Conservation (phyloP, 2,329 filamentous ascomycete genomes). For the Beauveria brongniartii region DNA sequence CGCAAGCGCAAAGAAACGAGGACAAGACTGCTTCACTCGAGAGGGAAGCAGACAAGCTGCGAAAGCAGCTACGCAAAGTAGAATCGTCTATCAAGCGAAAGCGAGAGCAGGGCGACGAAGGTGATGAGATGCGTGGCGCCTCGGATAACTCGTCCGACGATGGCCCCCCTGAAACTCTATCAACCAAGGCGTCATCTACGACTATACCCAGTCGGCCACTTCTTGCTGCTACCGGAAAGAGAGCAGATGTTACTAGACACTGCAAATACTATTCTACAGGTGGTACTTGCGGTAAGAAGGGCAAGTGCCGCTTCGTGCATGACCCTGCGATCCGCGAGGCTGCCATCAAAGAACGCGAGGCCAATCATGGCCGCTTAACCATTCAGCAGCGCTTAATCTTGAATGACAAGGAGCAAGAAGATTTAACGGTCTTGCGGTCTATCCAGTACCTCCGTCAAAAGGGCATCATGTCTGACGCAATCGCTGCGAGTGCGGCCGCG, state of each 20-base stretch:
- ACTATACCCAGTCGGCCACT: conserved; percentile 23
- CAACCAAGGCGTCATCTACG: conserved; percentile 26
- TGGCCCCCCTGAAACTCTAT: conserved; percentile 50
- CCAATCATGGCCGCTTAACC: conserved; percentile 57
- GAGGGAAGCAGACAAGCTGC: conserved; percentile 53
- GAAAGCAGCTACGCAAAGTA: conserved; percentile 59
- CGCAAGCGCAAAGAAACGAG: conserved; percentile 37
- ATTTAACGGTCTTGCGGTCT: conserved; percentile 56
- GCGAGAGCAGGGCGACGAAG: conserved; percentile 58
- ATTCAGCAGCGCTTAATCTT: conserved; percentile 57
- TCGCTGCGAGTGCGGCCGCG: conserved; percentile 2
- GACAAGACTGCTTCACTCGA: conserved; percentile 56
- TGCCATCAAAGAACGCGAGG: conserved; percentile 54
- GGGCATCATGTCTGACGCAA: conserved; percentile 36
- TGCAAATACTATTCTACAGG: conserved; percentile 66
- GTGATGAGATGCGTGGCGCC: conserved; percentile 54
- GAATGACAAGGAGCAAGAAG: conserved; percentile 62
- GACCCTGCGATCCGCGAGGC: conserved; percentile 55
- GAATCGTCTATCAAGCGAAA: conserved; percentile 63
- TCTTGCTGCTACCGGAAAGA: conserved; percentile 40
- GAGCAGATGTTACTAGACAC: conserved; percentile 55
- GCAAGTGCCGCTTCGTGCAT: conserved; percentile 67
- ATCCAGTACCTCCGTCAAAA: conserved; percentile 57
- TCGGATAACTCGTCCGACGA: conserved; percentile 47
- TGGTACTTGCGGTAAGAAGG: conserved; percentile 62